These are phyloP conservation scores for Quercus parvula DNA, from an alignment of 306 rosid genomes.

Conservation along the genomic window DNA sequence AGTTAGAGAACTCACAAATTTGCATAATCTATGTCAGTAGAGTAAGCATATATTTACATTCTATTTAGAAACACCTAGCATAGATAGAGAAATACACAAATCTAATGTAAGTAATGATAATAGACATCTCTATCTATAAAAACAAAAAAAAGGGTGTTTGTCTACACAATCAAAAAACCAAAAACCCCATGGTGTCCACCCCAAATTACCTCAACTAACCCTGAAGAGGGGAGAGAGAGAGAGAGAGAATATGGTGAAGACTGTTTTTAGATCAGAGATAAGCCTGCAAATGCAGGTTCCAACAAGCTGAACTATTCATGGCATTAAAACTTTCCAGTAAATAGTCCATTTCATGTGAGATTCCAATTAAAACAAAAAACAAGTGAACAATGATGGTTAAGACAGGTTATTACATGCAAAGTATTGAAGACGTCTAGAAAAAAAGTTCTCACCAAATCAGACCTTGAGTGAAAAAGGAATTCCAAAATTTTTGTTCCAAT, in stretches of 20 bases:
- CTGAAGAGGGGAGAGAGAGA: not conserved
- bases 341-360: not conserved
- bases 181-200: not conserved
- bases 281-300: not conserved
- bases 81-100: too few relatives aligned
- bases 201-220: not conserved
- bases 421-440: not conserved
- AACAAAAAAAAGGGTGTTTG: not conserved
- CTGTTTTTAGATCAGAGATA: not conserved
- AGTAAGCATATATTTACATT: not conserved
- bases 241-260: not conserved
- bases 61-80: too few relatives aligned
- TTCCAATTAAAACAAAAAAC: not conserved
- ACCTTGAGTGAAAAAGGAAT: conserved; percentile 88
- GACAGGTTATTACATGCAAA: not conserved
- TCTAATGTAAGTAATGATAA: too few relatives aligned
- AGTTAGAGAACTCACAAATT: not conserved
- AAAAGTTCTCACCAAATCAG: conserved; percentile 79
- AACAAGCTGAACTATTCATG: not conserved
- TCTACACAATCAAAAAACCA: not conserved
- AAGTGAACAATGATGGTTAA: not conserved
- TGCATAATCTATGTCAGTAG: not conserved
- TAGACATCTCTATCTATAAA: too few relatives aligned
- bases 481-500: conserved; percentile 83
- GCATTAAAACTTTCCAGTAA: not conserved